These are phyloP conservation scores for Capsella rubella DNA, from an alignment of 441 rosid genomes.

Conservation along the genomic window DNA sequence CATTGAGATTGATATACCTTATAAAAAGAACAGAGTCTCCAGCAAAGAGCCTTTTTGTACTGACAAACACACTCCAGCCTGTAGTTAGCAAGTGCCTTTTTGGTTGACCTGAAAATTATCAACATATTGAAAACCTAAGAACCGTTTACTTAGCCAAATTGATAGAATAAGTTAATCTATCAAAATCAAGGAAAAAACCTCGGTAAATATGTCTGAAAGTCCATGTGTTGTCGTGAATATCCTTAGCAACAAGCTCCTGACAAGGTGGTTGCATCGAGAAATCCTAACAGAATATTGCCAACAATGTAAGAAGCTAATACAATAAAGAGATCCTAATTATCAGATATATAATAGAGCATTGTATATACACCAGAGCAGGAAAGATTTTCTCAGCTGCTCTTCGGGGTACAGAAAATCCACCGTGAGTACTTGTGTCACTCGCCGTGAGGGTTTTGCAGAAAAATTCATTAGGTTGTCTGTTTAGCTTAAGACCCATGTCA, in stretches of 20 bases:
- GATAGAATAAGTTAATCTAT: neutral
- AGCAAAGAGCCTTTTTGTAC: constrained; percentile 90
- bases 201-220: constrained; percentile 96
- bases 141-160: neutral
- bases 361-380: constrained; percentile 77
- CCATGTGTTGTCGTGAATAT: constrained; percentile 88
- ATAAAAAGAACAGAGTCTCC: constrained; percentile 94
- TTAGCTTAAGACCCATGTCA: constrained; percentile 74
- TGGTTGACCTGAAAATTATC: constrained; percentile 75
- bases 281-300: constrained; percentile 60
- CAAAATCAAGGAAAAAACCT: constrained; percentile 50
- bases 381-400: constrained; percentile 97
- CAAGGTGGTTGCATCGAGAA: constrained; percentile 93
- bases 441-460: constrained; percentile 97
- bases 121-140: constrained; percentile 23
- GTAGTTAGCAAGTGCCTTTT: constrained; percentile 91
- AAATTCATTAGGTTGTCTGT: constrained; percentile 82
- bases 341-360: constrained; percentile 9
- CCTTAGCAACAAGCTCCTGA: constrained; percentile 86
- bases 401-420: constrained; percentile 97
- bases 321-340: constrained; percentile 3
- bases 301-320: constrained; percentile 40
- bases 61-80: constrained; percentile 96
- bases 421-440: constrained; percentile 98
- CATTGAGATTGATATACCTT: constrained; percentile 54